These are phyloP conservation scores for Lipomyces yamadae DNA, from an alignment of 805 yeast genomes.

Conservation along the genomic window DNA sequence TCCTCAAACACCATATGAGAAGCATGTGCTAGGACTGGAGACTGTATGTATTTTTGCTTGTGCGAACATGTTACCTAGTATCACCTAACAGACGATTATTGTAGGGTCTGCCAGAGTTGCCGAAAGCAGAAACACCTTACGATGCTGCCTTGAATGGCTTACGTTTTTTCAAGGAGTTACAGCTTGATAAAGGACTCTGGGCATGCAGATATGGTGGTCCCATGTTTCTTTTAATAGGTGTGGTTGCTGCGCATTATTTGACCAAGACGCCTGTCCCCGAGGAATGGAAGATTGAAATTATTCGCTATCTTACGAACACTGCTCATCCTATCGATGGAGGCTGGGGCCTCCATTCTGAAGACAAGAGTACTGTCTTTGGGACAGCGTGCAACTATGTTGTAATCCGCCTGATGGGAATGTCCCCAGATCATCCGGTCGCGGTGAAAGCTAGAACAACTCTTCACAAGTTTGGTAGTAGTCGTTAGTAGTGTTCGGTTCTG, in stretches of 20 bases:
- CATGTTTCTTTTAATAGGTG: conserved; percentile 94
- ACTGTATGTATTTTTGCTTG: conserved; percentile 22
- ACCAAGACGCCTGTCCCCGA: conserved; percentile 71
- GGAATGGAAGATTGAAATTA: conserved; percentile 67
- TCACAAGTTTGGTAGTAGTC: conserved; percentile 49
- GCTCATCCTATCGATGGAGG: conserved; percentile 99
- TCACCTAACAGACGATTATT: too few relatives aligned
- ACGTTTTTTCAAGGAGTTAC: conserved; percentile 67
- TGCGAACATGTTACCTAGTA: too few relatives aligned
- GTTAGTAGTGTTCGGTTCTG: background rate
- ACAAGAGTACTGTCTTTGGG: conserved; percentile 94
- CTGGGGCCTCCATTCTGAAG: conserved; percentile 95
- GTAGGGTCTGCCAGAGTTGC: conserved; percentile 47
- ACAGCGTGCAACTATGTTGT: conserved; percentile 84
- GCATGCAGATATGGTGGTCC: conserved; percentile 97
- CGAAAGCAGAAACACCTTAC: conserved; percentile 49
- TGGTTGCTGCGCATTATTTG: conserved; percentile 73
- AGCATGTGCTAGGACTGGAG: conserved; percentile 57
- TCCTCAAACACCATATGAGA: conserved; percentile 58
- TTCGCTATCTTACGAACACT: conserved; percentile 84
- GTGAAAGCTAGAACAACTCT: conserved; percentile 74
- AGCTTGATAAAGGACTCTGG: conserved; percentile 78
- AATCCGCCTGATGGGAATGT: conserved; percentile 79
- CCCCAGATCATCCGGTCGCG: conserved; percentile 75
- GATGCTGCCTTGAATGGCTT: conserved; percentile 79